A percentile compares a stretch with the other conserved stretches of the same genome.
phyloP scores from a whole-genome alignment of 768 basidiomycete genomes.

The Pleurotus eryngii region DNA sequence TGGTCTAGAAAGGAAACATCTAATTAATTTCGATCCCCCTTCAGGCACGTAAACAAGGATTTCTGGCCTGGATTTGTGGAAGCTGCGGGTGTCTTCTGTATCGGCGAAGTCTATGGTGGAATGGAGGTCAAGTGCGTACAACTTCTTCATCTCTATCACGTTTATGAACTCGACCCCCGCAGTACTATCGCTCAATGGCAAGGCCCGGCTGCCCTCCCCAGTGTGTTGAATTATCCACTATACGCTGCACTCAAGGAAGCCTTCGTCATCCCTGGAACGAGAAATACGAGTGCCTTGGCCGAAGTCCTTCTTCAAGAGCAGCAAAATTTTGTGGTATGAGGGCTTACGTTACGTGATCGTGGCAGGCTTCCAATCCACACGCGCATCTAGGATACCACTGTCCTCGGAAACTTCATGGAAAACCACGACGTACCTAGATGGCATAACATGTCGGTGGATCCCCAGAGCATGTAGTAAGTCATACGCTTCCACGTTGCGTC shows the following conservation, averaged over 20 bases:
- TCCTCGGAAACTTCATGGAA: slow-evolving; percentile 76
- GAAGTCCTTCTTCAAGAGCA: slow-evolving; percentile 35
- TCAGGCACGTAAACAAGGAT: slow-evolving; percentile 63
- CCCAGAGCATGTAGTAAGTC: slow-evolving; percentile 63
- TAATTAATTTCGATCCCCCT: slow-evolving; percentile 11
- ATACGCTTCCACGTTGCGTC: background rate
- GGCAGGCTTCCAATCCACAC: slow-evolving; percentile 3
- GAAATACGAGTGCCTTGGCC: slow-evolving; percentile 56
- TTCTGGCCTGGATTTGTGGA: slow-evolving; percentile 79
- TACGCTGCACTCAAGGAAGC: slow-evolving; percentile 61
- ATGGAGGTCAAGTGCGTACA: slow-evolving; percentile 44
- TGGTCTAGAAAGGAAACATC: background rate
- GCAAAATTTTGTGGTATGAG: no score
- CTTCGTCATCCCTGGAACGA: slow-evolving; percentile 68
- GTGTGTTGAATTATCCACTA: slow-evolving; percentile 70
- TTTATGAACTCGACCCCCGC: slow-evolving; percentile 4
- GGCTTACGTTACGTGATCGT: no score
- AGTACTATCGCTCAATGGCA: slow-evolving; percentile 60
- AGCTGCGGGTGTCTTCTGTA: slow-evolving; percentile 81
- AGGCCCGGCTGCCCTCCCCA: slow-evolving; percentile 58
- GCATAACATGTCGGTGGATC: slow-evolving; percentile 69
- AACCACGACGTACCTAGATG: slow-evolving; percentile 78
- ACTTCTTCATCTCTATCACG: background rate
- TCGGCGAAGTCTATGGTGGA: slow-evolving; percentile 75
- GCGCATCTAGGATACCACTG: slow-evolving; percentile 29